Conservation (phyloP, 108 stramenopile species). For the Cyclotella choctawhatcheeana region DNA sequence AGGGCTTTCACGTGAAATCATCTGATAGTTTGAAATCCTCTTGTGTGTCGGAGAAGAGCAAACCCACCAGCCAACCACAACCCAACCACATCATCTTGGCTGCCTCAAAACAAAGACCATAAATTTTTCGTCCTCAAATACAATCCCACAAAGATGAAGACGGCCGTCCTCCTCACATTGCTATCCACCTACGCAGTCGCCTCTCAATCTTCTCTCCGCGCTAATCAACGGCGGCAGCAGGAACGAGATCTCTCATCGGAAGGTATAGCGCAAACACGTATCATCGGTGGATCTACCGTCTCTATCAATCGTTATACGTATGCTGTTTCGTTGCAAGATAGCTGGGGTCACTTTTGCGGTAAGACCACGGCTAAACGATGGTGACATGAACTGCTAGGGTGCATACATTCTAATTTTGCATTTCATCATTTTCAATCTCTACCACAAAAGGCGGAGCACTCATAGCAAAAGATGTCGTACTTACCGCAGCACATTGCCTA, state of each 20-base stretch:
- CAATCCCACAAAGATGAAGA: neutral
- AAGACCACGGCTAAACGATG: neutral
- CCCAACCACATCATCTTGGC: neutral
- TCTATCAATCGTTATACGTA: constrained; percentile 17
- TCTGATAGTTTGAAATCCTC: neutral
- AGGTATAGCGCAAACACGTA: constrained; percentile 1
- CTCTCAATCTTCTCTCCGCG: neutral
- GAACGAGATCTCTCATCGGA: constrained; percentile 9
- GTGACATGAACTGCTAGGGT: neutral
- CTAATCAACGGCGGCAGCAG: too few species aligned
- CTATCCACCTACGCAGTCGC: neutral
- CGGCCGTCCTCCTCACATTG: neutral
- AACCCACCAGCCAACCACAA: neutral
- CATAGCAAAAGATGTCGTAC: constrained; percentile 51
- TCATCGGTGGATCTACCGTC: constrained; percentile 26
- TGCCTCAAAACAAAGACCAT: neutral
- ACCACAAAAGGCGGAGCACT: constrained; percentile 47
- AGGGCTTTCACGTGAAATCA: neutral
- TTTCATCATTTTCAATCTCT: too few species aligned
- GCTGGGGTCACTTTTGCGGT: constrained; percentile 43
- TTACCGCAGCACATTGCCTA: constrained; percentile 59
- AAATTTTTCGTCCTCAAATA: neutral
- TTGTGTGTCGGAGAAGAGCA: neutral
- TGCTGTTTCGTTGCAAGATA: constrained; percentile 23
- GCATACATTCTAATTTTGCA: neutral